Conservation (phyloP, 192 early-diverging fungal species). For the Linnemannia hyalina region DNA sequence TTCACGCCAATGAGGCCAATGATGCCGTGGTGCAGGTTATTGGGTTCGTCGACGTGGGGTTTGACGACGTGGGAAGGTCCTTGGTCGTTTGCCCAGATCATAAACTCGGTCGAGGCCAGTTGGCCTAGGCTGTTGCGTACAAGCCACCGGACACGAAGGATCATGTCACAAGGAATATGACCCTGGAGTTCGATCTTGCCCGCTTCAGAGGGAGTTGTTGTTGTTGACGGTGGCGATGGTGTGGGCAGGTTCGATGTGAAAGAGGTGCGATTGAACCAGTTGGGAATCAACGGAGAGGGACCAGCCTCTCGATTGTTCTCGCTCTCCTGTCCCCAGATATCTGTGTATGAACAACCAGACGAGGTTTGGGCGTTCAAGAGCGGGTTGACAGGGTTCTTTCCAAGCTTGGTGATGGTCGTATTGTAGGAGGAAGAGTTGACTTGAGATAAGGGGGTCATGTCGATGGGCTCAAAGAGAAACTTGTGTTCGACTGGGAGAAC, state of each 20-base stretch:
- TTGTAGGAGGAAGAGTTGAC: not conserved
- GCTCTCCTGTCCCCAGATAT: slow-evolving; percentile 5
- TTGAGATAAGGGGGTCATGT: not conserved
- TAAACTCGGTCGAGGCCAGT: slow-evolving; percentile 8
- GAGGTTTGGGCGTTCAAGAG: not conserved
- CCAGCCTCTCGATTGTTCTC: not conserved
- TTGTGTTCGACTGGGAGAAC: slow-evolving; percentile 1
- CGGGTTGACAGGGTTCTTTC: not conserved
- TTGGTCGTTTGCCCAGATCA: slow-evolving; percentile 6
- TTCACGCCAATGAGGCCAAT: slow-evolving; percentile 11
- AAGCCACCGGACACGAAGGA: slow-evolving; percentile 13
- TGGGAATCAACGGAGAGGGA: slow-evolving; percentile 2
- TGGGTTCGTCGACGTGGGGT: not conserved
- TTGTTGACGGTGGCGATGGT: not conserved
- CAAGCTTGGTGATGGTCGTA: not conserved
- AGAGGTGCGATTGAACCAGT: slow-evolving; percentile 17
- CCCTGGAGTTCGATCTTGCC: slow-evolving; percentile 1
- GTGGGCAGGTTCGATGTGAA: not conserved
- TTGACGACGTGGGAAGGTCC: not conserved
- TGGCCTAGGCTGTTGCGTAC: not conserved
- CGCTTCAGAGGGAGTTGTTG: not conserved
- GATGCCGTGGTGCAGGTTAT: not conserved
- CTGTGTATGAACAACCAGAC: not conserved
- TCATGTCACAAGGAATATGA: slow-evolving; percentile 3
- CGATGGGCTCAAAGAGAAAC: slow-evolving; percentile 4